Evolutionary conservation across 2,329 filamentous ascomycete species (phyloP).

Genomic region (Alternaria sp.): DNA sequence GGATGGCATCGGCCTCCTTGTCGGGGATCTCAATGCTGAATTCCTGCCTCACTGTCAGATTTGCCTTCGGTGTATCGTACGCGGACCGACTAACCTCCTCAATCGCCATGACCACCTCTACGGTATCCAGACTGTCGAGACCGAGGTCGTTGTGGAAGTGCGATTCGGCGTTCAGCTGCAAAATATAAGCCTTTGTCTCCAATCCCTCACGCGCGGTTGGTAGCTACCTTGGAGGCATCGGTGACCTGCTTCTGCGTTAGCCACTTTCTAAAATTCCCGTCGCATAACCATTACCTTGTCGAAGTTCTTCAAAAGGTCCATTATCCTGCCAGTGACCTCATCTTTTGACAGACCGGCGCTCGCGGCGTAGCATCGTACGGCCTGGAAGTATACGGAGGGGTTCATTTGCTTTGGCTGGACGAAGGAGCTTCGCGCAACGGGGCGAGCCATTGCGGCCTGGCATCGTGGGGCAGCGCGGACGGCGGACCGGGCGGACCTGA

Average conservation of each 20-base stretch:
- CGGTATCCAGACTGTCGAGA: constrained; percentile 95
- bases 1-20: constrained; percentile 93
- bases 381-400: constrained; percentile 69
- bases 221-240: constrained; percentile 62
- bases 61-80: constrained; percentile 2
- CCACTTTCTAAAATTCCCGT: constrained; percentile 19
- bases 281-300: constrained; percentile 75
- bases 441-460: constrained; percentile 61
- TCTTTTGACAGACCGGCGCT: constrained; percentile 77
- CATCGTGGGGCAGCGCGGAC: constrained; percentile 51
- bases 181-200: constrained; percentile 26
- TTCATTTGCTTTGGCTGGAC: constrained; percentile 65
- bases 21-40: constrained; percentile 97
- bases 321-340: constrained; percentile 90
- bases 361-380: constrained; percentile 85
- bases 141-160: constrained; percentile 98
- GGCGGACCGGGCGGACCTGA: constrained; percentile 72
- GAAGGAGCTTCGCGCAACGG: constrained; percentile 66
- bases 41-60: constrained; percentile 57
- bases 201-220: neutral
- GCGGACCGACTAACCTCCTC: constrained; percentile 75
- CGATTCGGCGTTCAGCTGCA: constrained; percentile 78
- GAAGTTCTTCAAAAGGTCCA: constrained; percentile 91
- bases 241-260: constrained; percentile 62
- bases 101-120: constrained; percentile 99